These are phyloP conservation scores for Antitrichia curtipendula DNA, from an alignment of 225 moss, liverwort and hornwort species.

Conservation along the genomic window DNA sequence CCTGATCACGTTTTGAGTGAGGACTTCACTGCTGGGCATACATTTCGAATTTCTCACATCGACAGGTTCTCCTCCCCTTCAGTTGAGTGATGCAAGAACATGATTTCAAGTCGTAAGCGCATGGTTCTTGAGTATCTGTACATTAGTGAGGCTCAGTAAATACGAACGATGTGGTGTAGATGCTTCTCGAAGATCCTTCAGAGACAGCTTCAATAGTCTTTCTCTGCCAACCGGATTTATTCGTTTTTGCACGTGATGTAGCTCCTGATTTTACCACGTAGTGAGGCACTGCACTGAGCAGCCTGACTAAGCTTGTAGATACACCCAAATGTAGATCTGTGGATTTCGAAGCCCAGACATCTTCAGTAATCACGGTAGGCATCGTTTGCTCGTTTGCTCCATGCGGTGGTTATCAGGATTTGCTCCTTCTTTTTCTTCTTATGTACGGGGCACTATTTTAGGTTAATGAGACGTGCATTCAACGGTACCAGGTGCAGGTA, in stretches of 20 bases:
- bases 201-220: background rate
- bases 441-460: too few species aligned
- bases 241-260: background rate
- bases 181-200: background rate
- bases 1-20: constrained; percentile 23
- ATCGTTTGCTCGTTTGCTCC: background rate
- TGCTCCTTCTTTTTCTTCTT: background rate
- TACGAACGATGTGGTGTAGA: background rate
- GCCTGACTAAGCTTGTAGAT: background rate
- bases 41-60: background rate
- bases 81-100: background rate
- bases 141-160: background rate
- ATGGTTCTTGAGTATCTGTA: background rate
- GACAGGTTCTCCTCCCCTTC: background rate
- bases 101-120: background rate
- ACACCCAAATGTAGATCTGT: background rate
- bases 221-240: background rate
- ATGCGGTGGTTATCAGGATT: background rate
- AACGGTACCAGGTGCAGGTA: background rate
- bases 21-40: background rate
- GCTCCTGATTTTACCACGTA: background rate
- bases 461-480: background rate
- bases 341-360: background rate
- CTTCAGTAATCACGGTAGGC: background rate
- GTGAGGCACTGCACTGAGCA: background rate